Percentiles rank a stretch among this genome's conserved stretches.
Evolutionary conservation across 768 basidiomycete species (phyloP).

Genomic region (Collybia sp.): DNA sequence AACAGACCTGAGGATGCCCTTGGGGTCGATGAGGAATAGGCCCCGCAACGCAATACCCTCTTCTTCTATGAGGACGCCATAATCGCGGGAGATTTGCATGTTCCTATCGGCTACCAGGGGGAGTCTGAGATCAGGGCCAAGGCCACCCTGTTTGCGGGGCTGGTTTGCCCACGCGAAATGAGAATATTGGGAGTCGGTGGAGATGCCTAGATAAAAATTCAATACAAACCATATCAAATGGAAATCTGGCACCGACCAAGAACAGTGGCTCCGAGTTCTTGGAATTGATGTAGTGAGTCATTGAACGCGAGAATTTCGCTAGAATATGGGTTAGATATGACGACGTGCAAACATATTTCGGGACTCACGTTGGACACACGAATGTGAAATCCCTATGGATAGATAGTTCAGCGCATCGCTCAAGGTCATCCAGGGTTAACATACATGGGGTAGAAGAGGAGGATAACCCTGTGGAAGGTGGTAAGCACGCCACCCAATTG

Average conservation of each 20-base stretch:
- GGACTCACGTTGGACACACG: conserved; percentile 74
- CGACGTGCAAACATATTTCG: background rate
- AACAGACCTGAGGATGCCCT: conserved; percentile 61
- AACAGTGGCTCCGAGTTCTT: conserved; percentile 66
- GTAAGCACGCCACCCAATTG: conserved; percentile 5
- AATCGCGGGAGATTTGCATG: conserved; percentile 79
- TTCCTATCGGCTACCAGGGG: conserved; percentile 78
- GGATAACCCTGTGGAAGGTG: conserved; percentile 63
- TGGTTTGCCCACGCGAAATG: conserved; percentile 87
- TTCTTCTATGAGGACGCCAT: conserved; percentile 86
- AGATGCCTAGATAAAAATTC: conserved; percentile 47
- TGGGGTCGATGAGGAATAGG: conserved; percentile 82
- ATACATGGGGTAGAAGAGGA: conserved; percentile 93
- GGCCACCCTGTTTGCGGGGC: conserved; percentile 80
- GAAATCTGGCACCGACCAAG: conserved; percentile 47
- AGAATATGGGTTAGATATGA: background rate
- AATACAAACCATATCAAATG: background rate
- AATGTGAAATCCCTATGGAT: conserved; percentile 74
- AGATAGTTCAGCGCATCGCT: conserved; percentile 1
- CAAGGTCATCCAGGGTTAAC: conserved; percentile 16
- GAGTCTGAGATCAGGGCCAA: conserved; percentile 84
- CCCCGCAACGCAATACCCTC: conserved; percentile 87
- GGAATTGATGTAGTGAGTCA: conserved; percentile 75
- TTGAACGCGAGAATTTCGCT: conserved; percentile 93
- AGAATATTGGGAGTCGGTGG: conserved; percentile 86